Conservation (phyloP, 2,329 filamentous ascomycete species). For the Fusarium succisae region DNA sequence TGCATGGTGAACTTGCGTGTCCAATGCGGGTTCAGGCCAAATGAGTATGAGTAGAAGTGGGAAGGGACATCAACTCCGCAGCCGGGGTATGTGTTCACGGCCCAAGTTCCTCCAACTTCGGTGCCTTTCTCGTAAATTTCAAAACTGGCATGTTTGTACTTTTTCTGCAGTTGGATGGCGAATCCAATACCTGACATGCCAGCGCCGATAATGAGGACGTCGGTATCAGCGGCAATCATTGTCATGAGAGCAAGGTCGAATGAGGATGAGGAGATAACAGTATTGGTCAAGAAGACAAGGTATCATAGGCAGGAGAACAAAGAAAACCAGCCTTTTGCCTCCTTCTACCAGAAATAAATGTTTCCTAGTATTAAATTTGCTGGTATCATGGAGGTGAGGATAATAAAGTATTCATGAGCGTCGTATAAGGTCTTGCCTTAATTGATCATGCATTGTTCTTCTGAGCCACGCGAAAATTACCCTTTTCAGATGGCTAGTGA, state of each 20-base stretch:
- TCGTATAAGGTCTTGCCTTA: not conserved
- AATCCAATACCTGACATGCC: not conserved
- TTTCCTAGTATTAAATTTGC: not conserved
- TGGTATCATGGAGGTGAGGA: not conserved
- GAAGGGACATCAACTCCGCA: not conserved
- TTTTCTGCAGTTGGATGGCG: not conserved
- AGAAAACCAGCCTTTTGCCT: accelerated
- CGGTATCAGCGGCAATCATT: not conserved
- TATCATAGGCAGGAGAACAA: not conserved
- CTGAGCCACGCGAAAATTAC: not conserved
- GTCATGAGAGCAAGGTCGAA: not conserved
- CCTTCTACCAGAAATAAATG: accelerated
- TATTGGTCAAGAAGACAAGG: not conserved
- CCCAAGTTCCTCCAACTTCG: not conserved
- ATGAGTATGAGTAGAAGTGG: not conserved
- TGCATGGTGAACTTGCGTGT: not conserved
- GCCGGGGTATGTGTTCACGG: not conserved
- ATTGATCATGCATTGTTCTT: not conserved
- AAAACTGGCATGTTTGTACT: not conserved
- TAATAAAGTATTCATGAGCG: not conserved
- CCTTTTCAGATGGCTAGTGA: not conserved
- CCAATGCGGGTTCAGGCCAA: not conserved
- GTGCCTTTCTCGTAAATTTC: not conserved
- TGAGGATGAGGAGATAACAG: not conserved
- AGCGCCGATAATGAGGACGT: not conserved